phyloP scores from a whole-genome alignment of 2,329 filamentous ascomycete species.

The Chaetomium sp. region DNA sequence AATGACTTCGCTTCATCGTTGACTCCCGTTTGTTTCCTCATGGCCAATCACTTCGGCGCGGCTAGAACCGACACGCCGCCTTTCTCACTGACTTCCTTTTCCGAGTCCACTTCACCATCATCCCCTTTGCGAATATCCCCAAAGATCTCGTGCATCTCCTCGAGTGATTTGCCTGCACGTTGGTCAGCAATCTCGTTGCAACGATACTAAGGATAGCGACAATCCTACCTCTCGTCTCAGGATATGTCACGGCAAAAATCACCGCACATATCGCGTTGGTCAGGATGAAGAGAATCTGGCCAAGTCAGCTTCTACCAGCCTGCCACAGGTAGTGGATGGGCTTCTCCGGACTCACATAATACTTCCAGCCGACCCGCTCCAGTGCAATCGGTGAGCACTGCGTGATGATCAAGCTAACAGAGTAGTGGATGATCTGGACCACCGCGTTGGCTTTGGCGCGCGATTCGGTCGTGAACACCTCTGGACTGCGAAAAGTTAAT shows the following conservation, averaged over 20 bases:
- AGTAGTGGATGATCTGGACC: constrained; percentile 37
- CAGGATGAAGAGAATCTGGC: constrained; percentile 34
- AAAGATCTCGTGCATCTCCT: constrained; percentile 36
- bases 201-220: background rate
- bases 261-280: constrained; percentile 33
- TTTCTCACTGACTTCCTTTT: background rate
- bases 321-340: rapidly evolving
- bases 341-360: constrained; percentile 29
- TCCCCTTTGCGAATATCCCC: constrained; percentile 29
- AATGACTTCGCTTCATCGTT: too few relatives aligned
- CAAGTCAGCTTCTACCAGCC: background rate
- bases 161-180: constrained; percentile 33
- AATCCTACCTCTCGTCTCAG: constrained; percentile 32
- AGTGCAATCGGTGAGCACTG: constrained; percentile 36
- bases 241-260: constrained; percentile 32
- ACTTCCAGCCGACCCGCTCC: constrained; percentile 35
- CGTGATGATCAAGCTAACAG: constrained; percentile 35
- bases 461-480: constrained; percentile 36
- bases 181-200: background rate
- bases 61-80: background rate
- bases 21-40: too few relatives aligned
- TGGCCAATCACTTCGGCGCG: background rate
- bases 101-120: background rate
- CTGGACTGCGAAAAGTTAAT: constrained; percentile 24
- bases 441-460: constrained; percentile 37